These are phyloP conservation scores for Gamarada debralockiae DNA, from an alignment of 495 filamentous ascomycete species.

Conservation along the genomic window DNA sequence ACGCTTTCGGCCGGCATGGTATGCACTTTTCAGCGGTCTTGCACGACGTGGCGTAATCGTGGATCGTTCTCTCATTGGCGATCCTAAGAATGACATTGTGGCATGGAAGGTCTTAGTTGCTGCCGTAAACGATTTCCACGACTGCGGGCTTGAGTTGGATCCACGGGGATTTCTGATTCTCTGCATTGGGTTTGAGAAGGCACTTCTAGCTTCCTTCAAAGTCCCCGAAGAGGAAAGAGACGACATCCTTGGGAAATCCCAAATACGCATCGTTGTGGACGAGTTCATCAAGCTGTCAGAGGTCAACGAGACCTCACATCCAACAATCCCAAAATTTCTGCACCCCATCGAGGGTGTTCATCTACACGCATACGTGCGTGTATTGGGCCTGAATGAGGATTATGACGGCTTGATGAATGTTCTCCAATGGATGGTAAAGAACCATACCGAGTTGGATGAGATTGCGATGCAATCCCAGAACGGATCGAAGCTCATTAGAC, in stretches of 20 bases:
- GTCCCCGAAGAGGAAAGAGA: background rate
- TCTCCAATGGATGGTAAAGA: conserved; percentile 47
- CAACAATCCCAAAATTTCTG: conserved; percentile 5
- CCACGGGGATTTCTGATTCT: conserved; percentile 40
- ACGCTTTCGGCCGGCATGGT: conserved; percentile 25
- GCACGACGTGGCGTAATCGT: conserved; percentile 21
- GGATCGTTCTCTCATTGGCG: conserved; percentile 14
- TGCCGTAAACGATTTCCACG: conserved; percentile 36
- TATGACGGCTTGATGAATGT: conserved; percentile 45
- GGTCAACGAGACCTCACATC: background rate
- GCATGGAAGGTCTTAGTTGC: conserved; percentile 40
- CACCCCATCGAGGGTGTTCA: conserved; percentile 23
- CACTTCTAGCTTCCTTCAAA: conserved; percentile 25
- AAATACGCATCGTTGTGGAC: conserved; percentile 4
- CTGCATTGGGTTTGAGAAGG: conserved; percentile 41
- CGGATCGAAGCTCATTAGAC: conserved; percentile 6
- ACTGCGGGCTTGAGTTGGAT: conserved; percentile 34
- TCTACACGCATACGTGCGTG: conserved; percentile 51
- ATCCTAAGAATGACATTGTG: conserved; percentile 31
- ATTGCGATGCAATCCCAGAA: conserved; percentile 9
- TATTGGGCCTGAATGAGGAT: conserved; percentile 46
- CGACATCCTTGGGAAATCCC: background rate
- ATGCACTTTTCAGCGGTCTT: conserved; percentile 27
- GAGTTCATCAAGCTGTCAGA: conserved; percentile 15
- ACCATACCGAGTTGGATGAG: conserved; percentile 15